These are phyloP conservation scores for Blastocystis sp. DNA, from an alignment of 352 stramenopile genomes.

Conservation along the genomic window DNA sequence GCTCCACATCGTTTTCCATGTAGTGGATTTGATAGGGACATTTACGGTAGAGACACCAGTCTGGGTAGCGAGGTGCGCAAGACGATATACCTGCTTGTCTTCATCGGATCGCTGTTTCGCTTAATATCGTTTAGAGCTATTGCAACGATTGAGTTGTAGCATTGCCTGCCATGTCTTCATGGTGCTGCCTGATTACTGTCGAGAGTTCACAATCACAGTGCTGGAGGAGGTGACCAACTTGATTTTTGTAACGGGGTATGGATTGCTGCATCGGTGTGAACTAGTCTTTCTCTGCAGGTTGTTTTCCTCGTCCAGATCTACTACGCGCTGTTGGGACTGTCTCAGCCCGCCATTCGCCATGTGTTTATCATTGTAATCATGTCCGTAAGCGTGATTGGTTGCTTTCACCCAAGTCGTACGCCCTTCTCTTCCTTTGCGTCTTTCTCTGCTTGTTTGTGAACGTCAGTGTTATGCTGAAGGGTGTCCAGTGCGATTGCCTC, in stretches of 20 bases:
- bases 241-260: constrained; percentile 51
- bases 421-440: not conserved
- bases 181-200: constrained; percentile 10
- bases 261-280: not conserved
- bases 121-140: not conserved
- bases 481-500: not conserved
- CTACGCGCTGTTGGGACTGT: constrained; percentile 26
- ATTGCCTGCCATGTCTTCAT: constrained; percentile 45
- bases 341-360: constrained; percentile 19
- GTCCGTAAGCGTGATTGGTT: not conserved
- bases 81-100: constrained; percentile 47
- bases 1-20: constrained; percentile 31
- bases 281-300: constrained; percentile 44
- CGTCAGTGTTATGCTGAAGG: not conserved
- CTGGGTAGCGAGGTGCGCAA: constrained; percentile 42
- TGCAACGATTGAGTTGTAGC: not conserved
- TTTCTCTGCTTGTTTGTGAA: constrained; percentile 13
- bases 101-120: constrained; percentile 33
- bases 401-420: constrained; percentile 12
- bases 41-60: constrained; percentile 2
- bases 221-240: constrained; percentile 41
- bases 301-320: constrained; percentile 58
- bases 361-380: constrained; percentile 55
- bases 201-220: constrained; percentile 10
- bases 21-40: not conserved